Evolutionary conservation across 2,329 filamentous ascomycete species (phyloP), one percentile per base, ranked within the genome.

Genomic region (Monilinia aucupariae): DNA sequence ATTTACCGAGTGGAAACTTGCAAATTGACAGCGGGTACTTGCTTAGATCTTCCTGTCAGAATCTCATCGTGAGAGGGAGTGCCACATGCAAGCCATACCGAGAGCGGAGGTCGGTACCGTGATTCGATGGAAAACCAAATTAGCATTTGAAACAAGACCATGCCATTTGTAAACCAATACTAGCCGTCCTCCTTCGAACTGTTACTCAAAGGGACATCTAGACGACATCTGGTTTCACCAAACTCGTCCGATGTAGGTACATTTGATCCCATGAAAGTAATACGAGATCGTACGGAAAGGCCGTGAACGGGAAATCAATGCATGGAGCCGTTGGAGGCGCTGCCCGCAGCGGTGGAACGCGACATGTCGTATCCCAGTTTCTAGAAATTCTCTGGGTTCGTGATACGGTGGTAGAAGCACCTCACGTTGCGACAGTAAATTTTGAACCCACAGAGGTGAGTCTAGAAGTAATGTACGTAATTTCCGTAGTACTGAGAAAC

Each of bases 21-120:
- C 54, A 47, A 20, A 25, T 32, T 37, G 54, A 47, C 41, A 22
- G 41, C 54, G 54, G 53, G 53, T 47, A 56, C 27, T n/a, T 12
- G 30, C 22, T 25, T 56, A 15, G 27, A 56, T 34, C 53, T 20
- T 22, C 7, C 10, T 34, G 41, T 3, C 4, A 25, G 13, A 25
- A 34, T 56, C 41, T 47, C 12, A 47, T 56, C 54, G 25, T 25
- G 20, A 20, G 41, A 34, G 20, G 53, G 39, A n/a, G 4, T n/a
- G 10, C 12, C 12, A 10, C 12, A 56, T 34, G 4, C 20, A 56
- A 43, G 27, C 22, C 27, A 32, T 22, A 22, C 27, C 54, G 41
- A 56, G 54, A 45, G 39, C 39, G 53, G 53, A 32, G 53, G 47
- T 32, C 20, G 4, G 17, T 41, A 17, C 22, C 15, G 22, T 10